phyloP scores from a whole-genome alignment of 352 stramenopile species.

The Phytopythium vexans region DNA sequence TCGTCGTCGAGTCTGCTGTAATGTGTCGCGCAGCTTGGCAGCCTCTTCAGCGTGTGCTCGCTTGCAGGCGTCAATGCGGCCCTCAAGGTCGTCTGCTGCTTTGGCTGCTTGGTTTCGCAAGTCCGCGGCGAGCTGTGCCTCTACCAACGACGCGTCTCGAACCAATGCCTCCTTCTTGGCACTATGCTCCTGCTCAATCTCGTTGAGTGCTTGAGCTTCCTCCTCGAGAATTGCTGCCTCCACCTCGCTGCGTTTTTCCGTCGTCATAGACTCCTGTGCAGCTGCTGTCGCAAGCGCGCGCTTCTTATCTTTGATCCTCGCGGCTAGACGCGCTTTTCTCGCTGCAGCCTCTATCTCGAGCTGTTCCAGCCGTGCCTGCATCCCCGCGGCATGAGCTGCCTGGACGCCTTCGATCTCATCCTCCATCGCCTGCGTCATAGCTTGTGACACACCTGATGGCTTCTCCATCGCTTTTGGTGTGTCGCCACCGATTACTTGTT shows the following conservation, averaged over 20 bases:
- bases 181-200: conserved; percentile 24
- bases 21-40: conserved; percentile 21
- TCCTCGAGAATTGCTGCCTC: conserved; percentile 17
- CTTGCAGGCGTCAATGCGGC: conserved; percentile 22
- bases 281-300: conserved; percentile 6
- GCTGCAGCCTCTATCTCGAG: conserved; percentile 25
- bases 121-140: conserved; percentile 12
- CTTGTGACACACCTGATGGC: not conserved
- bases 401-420: conserved; percentile 29
- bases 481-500: no score
- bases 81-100: conserved; percentile 23
- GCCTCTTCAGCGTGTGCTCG: conserved; percentile 21
- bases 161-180: conserved; percentile 11
- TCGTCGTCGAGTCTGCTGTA: conserved; percentile 25
- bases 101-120: conserved; percentile 10
- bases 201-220: conserved; percentile 24
- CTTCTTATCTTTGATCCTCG: conserved; percentile 29
- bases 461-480: not conserved
- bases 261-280: not conserved
- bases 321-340: conserved; percentile 24
- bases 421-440: conserved; percentile 2
- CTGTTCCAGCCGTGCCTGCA: conserved; percentile 21
- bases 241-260: conserved; percentile 1
- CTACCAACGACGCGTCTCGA: conserved; percentile 11
- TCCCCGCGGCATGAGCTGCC: conserved; percentile 20